phyloP scores from a whole-genome alignment of 1,139 yeast genomes.

The Blastobotrys petasosporus region DNA sequence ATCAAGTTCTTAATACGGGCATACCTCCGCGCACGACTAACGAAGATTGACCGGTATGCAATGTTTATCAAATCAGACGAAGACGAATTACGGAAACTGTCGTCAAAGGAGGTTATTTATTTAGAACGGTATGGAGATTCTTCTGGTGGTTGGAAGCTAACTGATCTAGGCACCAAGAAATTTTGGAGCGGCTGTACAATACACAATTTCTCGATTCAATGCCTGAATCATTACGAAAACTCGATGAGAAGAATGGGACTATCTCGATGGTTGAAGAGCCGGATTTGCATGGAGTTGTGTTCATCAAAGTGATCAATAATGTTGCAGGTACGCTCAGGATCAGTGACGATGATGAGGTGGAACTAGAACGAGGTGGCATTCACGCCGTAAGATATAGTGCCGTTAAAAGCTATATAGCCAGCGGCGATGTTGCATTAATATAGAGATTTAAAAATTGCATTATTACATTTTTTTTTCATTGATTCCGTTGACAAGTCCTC shows the following conservation, averaged over 20 bases:
- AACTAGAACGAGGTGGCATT: constrained; percentile 58
- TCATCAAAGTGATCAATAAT: constrained; percentile 50
- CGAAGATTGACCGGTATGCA: constrained; percentile 57
- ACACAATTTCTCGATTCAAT: constrained; percentile 59
- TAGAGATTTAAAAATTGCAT: constrained; percentile 10
- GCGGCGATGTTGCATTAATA: constrained; percentile 26
- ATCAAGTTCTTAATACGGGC: constrained; percentile 73
- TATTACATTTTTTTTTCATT: neutral
- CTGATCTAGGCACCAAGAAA: constrained; percentile 48
- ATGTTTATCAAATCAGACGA: constrained; percentile 43
- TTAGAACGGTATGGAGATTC: constrained; percentile 38
- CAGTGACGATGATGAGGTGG: constrained; percentile 48
- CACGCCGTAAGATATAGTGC: constrained; percentile 69
- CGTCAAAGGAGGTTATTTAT: constrained; percentile 57
- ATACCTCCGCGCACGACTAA: constrained; percentile 69
- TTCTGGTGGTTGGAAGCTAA: neutral
- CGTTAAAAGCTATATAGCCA: constrained; percentile 28
- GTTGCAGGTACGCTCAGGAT: constrained; percentile 32
- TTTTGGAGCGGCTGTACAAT: constrained; percentile 61
- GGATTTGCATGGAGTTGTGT: constrained; percentile 68
- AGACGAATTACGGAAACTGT: constrained; percentile 37
- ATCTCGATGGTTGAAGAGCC: constrained; percentile 77
- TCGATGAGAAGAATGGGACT: constrained; percentile 76
- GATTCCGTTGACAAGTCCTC: too few species aligned
- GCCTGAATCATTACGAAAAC: constrained; percentile 60